phyloP scores from a whole-genome alignment of 441 rosid species.

The Eutrema salsugineum region DNA sequence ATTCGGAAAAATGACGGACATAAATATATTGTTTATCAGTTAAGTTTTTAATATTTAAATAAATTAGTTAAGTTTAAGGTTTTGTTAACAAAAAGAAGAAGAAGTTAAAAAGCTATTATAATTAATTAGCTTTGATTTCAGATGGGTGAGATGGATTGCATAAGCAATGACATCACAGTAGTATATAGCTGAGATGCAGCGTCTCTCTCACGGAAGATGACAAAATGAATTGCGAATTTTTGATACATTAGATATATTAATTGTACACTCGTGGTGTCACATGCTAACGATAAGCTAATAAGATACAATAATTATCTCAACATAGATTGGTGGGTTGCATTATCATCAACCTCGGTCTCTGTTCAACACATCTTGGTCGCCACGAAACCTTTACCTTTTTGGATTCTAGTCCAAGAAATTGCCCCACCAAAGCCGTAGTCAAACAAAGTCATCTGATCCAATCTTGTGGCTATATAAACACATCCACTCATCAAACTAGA shows the following conservation, averaged over 20 bases:
- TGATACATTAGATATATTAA: not conserved
- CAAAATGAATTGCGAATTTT: not conserved
- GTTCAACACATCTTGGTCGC: constrained; percentile 30
- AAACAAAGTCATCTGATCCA: constrained; percentile 2
- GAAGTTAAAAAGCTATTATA: not conserved
- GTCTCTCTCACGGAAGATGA: constrained; percentile 3
- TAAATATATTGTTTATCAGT: not conserved
- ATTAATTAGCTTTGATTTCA: not conserved
- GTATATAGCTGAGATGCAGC: not conserved
- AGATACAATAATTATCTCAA: not conserved
- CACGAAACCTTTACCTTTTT: constrained; percentile 17
- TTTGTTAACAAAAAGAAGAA: not conserved
- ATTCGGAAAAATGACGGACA: not conserved
- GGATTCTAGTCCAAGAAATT: not conserved
- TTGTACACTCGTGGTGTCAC: constrained; percentile 2
- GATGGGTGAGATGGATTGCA: not conserved
- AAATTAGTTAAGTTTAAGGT: no score
- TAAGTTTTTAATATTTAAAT: not conserved
- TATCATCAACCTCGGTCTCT: constrained; percentile 19
- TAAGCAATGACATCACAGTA: constrained; percentile 26
- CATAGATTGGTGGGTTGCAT: constrained; percentile 3
- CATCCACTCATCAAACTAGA: not conserved
- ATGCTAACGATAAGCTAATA: not conserved
- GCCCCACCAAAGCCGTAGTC: constrained; percentile 1
- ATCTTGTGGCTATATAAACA: not conserved